Evolutionary conservation across 2,329 filamentous ascomycete species (phyloP).

Genomic region (Cladobotryum protrusum): DNA sequence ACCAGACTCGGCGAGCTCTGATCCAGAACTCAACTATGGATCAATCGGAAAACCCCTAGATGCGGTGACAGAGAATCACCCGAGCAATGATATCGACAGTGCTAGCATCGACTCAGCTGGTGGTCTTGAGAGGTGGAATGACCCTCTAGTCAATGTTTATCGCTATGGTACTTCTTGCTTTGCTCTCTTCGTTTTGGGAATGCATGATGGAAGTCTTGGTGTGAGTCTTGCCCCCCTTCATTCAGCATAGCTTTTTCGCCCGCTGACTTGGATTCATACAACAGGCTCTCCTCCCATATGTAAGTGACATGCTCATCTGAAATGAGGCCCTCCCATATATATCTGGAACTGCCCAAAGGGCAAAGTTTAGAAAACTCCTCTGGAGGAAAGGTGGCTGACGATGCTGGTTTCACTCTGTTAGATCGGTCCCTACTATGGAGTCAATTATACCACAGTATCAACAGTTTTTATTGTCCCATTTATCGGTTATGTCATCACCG

Average conservation of each 20-base stretch:
- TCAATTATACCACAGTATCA: slow-evolving; percentile 57
- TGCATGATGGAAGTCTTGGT: slow-evolving; percentile 62
- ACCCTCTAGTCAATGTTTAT: slow-evolving; percentile 50
- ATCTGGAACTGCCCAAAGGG: too few relatives aligned
- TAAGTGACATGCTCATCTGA: slow-evolving; percentile 21
- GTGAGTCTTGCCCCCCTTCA: slow-evolving; percentile 32
- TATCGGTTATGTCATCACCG: slow-evolving; percentile 56
- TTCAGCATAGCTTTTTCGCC: background rate
- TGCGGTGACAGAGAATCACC: background rate
- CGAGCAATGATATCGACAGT: background rate
- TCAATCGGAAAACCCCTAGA: too few relatives aligned
- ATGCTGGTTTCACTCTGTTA: slow-evolving; percentile 7
- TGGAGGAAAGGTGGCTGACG: background rate
- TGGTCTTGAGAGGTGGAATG: slow-evolving; percentile 54
- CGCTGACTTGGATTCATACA: slow-evolving; percentile 10
- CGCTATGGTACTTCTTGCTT: slow-evolving; percentile 54
- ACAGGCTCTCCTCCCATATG: slow-evolving; percentile 43
- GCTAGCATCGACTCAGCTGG: background rate
- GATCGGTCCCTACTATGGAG: slow-evolving; percentile 46
- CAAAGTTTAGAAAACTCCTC: too few relatives aligned
- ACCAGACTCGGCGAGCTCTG: too few relatives aligned
- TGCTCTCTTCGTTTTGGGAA: slow-evolving; percentile 59
- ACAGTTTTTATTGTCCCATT: slow-evolving; percentile 62
- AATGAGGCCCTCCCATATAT: too few relatives aligned
- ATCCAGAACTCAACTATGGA: too few relatives aligned